Percentiles rank a stretch among this genome's conserved stretches.
Conservation (phyloP, 371 early-diverging fungal species). For the Mucor plumbeus region DNA sequence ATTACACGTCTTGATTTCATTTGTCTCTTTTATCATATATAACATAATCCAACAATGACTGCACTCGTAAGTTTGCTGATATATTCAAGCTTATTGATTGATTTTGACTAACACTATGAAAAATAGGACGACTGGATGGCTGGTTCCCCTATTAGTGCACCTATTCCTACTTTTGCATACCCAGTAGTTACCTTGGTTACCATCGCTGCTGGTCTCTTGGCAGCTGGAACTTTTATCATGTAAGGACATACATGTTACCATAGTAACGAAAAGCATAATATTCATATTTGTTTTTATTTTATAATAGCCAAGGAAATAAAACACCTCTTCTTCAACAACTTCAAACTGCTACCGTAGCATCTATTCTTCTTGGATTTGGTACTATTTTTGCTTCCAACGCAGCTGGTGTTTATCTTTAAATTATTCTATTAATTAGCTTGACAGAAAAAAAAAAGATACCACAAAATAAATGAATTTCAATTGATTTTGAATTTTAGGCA, state of each 20-base stretch:
- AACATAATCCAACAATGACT: constrained; percentile 19
- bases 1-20: neutral
- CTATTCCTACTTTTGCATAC: constrained; percentile 37
- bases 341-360: constrained; percentile 42
- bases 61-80: constrained; percentile 20
- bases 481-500: neutral
- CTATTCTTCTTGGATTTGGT: constrained; percentile 53
- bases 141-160: constrained; percentile 38
- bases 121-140: constrained; percentile 39
- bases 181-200: constrained; percentile 38
- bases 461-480: neutral
- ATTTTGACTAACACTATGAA: too few species aligned
- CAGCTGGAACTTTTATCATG: constrained; percentile 49
- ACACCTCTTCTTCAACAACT: constrained; percentile 46
- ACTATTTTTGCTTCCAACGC: constrained; percentile 52
- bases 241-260: constrained; percentile 20
- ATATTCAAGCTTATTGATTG: neutral
- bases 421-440: neutral
- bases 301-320: constrained; percentile 42
- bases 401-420: constrained; percentile 54
- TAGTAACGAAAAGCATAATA: neutral
- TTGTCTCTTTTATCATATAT: constrained; percentile 5
- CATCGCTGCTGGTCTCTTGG: constrained; percentile 37
- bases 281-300: neutral
- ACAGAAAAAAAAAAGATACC: neutral